Evolutionary conservation across 176 grass and related monocot genomes (phyloP), one percentile per base, ranked within the genome.

Genomic region (barley (Hordeum vulgare)): DNA sequence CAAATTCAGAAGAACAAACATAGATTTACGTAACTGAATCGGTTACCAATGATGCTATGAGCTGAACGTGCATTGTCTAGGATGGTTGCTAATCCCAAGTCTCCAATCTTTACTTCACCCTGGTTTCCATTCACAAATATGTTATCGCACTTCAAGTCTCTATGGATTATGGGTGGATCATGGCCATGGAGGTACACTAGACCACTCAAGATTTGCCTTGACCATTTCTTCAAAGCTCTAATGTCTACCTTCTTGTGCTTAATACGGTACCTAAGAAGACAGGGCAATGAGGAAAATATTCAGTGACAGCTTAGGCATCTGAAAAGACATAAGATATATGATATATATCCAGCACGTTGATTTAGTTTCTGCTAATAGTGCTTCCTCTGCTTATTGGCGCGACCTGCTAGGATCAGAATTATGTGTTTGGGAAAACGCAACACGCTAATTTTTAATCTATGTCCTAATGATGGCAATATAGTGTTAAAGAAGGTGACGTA

Each of bases 81-180:
- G 74, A 92, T 94, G 21, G 93, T 87, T 29, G 89, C 93, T 85
- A 94, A 91, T 36, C 92, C 92, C 28, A 94, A 85, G 58, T 94
- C 92, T 73, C 92, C 92, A 87, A 92, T 94, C 82, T 94, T 94
- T 61, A 91, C 92, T 71, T 94, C 93, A 27, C 93, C 93, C 74
- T 92, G 93, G 74, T 94, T 94, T 58, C 89, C 93, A 26, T 94
- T 94, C 59, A 94, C 90, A 80, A 94, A 94, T 76, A 94, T 94
- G 35, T 94, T 94, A 42, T 94, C 93, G 0, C 93, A 92, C 78
- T 94, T 94, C 66, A 94, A 80, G 24, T 94, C 93, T 80, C 93
- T 79, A 25, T 94, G 92, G 37, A 94, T 94, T 35, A 91, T 85
- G 26, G 92, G 93, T 39, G 93, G 93, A 67, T 94, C 90, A n/a